Evolutionary conservation across 139 green algal genomes (phyloP), one percentile per base, ranked within the genome.

Genomic region (Raphidocelis subcapitata): DNA sequence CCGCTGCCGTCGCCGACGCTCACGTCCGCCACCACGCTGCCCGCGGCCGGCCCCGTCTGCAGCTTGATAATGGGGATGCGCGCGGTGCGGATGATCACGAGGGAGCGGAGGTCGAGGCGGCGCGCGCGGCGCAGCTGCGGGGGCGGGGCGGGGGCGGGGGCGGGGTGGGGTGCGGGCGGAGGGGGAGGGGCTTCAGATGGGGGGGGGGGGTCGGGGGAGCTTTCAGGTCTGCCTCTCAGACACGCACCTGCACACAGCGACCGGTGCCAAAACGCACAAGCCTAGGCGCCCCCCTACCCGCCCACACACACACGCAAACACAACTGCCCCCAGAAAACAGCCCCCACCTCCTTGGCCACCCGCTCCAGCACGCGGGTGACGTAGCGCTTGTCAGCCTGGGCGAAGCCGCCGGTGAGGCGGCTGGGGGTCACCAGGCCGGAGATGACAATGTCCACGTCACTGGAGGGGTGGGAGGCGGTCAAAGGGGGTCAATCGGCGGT

Each of bases 1-100:
- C 83, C 79, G 46, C 67, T 84, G 61, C 75, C 71, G 41, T 88
- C 81, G n/a, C 79, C 82, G 21, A 91, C 67, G 57, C 46, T 77
- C 49, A 91, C 79, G 54, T 91, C 86, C 47, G 86, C 78, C 37
- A 85, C 64, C 24, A 74, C 65, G 8, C 23, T 64, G 62, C 52
- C 62, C 29, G 26, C 35, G 8, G 8, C 8, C 8, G 8, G 12
- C 41, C 41, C 41, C 20, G 74, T 84, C 36, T 69, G 57, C 47
- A 88, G 61, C 74, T 87, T 89, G 62, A 91, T 81, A 67, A 91
- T 83, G 20, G 86, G 86, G 35, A 91, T 84, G 47, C 84, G 77
- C 24, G 86, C 83, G 10, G 75, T 74, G 14, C 67, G 70, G 33
- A 91, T 89, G 59, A 91, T 74, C 37, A 74, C 63, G 41, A 84